Base-by-base conservation (phyloP, 768 basidiomycete species). In the Lenzites betulinus region DNA sequence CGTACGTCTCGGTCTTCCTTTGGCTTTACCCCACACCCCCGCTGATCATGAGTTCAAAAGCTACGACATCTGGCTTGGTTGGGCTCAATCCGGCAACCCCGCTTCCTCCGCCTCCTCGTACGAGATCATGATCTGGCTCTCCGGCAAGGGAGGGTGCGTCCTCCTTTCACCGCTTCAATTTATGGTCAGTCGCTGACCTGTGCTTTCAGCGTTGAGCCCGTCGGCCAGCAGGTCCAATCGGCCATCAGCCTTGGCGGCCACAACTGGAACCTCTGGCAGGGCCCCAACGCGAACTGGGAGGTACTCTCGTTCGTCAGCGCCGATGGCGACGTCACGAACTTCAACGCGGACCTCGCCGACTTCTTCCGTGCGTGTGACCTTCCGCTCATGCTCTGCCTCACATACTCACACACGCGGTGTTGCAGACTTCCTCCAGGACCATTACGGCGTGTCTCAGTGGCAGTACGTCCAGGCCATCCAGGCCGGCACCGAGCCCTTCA, bases 91-190 rank as follows among this genome's bases (percentile, higher is more conserved):
- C 12, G 51, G 51, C 6, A 16, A 38, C 20, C 35, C 51, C 18
- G 51, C 51, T 13, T 39, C 51, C 12, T 18, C 36, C 5, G 51
- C 35, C n/a, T 51, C 51, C 6, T 78, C 78, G 2, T 85, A 75
- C 64, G 83, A 85, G 67, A 82, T 85, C 55, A 85, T 85, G 83
- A 83, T 85, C 59, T 85, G 83, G 83, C 77, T 85, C 26, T 83
- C 83, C 54, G 79, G 81, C 38, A 76, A 75, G 15, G 83, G 83
- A 67, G 80, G 80, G 83, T 84, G 68, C 60, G 76, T 57, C 1
- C 15, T 60, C 43, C 35, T 4, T 18, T 33, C 30, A 11, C 30
- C 30, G 11, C 47, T 33, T 33, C 8, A 2, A 23, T 7, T 13
- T 13, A 20, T 23, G 9, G n/a, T 5, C 18, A 12, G 9, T 11